phyloP scores from a whole-genome alignment of 23 red algal species.

The Agarophyton chilense region DNA sequence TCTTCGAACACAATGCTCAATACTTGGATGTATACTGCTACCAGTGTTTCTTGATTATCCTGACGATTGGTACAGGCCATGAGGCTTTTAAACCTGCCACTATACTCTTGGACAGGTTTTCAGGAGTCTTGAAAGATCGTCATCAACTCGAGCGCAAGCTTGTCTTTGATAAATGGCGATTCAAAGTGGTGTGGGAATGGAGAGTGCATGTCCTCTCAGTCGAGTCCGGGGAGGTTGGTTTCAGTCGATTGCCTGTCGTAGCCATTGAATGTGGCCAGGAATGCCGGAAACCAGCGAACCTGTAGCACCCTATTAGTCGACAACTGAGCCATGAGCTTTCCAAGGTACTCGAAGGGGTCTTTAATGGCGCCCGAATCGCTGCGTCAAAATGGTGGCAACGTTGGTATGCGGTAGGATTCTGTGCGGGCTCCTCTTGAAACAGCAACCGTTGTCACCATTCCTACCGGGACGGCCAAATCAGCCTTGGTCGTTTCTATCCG shows the following conservation, averaged over 20 bases:
- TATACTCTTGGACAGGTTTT: constrained; percentile 4
- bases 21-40: background rate
- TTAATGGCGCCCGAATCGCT: background rate
- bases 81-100: constrained; percentile 15
- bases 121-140: background rate
- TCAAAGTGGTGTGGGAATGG: constrained; percentile 17
- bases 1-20: background rate
- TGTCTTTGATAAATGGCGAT: background rate
- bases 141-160: background rate
- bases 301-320: background rate
- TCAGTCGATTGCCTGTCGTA: constrained; percentile 12
- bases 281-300: background rate
- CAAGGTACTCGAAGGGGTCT: constrained; percentile 8
- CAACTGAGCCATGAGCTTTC: background rate
- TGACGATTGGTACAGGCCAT: background rate
- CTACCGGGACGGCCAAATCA: background rate
- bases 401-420: background rate
- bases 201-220: background rate
- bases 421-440: no score
- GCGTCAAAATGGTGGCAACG: background rate
- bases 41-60: background rate
- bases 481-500: background rate
- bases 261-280: background rate
- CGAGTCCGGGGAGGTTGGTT: background rate
- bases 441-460: background rate